These are phyloP conservation scores for Endotrypanum monterogeii DNA, from an alignment of 208 protist species.

Conservation along the genomic window DNA sequence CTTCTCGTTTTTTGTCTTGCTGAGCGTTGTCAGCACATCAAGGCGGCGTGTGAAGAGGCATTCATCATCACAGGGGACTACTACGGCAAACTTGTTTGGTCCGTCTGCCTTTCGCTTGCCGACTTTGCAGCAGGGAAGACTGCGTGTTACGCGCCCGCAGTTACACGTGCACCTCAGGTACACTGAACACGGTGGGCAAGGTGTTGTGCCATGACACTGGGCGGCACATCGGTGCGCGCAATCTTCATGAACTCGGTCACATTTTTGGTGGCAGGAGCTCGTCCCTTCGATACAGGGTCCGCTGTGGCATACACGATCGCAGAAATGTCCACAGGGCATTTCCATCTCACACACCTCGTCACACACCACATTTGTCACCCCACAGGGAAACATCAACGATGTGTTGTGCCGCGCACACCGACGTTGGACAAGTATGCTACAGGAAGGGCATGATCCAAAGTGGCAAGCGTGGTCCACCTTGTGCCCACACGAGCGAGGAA, in stretches of 20 bases:
- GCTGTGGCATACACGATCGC: slow-evolving; percentile 56
- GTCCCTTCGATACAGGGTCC: slow-evolving; percentile 49
- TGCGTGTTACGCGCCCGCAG: slow-evolving; percentile 46
- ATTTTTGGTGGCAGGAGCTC: slow-evolving; percentile 42
- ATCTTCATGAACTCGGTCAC: slow-evolving; percentile 35
- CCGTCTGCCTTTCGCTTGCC: slow-evolving; percentile 27
- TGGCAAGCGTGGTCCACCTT: slow-evolving; percentile 60
- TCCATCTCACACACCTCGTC: slow-evolving; percentile 41
- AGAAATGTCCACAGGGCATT: slow-evolving; percentile 68
- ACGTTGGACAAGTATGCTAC: slow-evolving; percentile 41
- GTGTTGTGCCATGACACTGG: slow-evolving; percentile 46
- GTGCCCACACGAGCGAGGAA: slow-evolving; percentile 51
- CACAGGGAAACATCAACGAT: slow-evolving; percentile 36
- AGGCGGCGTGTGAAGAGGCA: slow-evolving; percentile 36
- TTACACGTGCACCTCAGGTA: slow-evolving; percentile 44
- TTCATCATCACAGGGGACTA: slow-evolving; percentile 39
- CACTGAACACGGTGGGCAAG: slow-evolving; percentile 53
- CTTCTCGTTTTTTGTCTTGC: slow-evolving; percentile 29
- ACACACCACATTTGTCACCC: slow-evolving; percentile 37
- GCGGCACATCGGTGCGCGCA: slow-evolving; percentile 65
- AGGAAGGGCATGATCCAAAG: slow-evolving; percentile 74
- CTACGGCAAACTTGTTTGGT: slow-evolving; percentile 21
- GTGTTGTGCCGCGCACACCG: slow-evolving; percentile 55
- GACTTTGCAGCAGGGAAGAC: slow-evolving; percentile 48
- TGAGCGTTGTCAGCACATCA: slow-evolving; percentile 23